Evolutionary conservation across 2,329 filamentous ascomycete genomes (phyloP).

Genomic region (Microcyclospora tardicrescens): DNA sequence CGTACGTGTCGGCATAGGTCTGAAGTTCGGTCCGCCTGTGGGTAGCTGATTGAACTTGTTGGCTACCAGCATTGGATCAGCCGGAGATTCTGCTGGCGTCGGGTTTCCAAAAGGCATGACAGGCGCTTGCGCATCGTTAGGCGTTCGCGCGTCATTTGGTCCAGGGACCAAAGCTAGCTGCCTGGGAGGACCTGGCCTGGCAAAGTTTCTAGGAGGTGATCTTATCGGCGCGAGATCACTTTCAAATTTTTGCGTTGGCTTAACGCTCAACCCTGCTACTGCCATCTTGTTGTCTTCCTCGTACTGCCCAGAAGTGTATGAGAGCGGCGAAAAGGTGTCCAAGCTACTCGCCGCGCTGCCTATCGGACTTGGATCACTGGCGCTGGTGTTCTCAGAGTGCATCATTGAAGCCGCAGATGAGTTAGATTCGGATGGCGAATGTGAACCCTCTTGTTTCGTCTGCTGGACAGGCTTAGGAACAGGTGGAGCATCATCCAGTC

Average conservation of each 20-base stretch:
- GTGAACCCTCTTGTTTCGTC: slow-evolving; percentile 13
- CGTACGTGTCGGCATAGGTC: not conserved
- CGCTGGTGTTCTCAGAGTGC: slow-evolving; percentile 15
- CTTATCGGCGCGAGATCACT: slow-evolving; percentile 13
- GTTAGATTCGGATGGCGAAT: slow-evolving; percentile 18
- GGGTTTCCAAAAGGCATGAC: not conserved
- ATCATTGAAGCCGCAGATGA: slow-evolving; percentile 18
- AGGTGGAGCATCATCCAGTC: slow-evolving; percentile 21
- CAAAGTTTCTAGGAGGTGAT: slow-evolving; percentile 11
- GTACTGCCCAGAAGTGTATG: slow-evolving; percentile 3
- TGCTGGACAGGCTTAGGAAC: slow-evolving; percentile 19
- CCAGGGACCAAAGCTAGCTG: slow-evolving; percentile 1
- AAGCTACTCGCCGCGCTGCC: slow-evolving; percentile 22
- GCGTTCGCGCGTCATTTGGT: no score
- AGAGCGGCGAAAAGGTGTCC: slow-evolving; percentile 15
- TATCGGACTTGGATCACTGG: slow-evolving; percentile 16
- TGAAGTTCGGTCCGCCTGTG: not conserved
- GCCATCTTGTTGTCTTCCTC: slow-evolving; percentile 16
- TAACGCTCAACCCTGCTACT: slow-evolving; percentile 12
- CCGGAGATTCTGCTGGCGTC: slow-evolving; percentile 19
- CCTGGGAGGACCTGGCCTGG: slow-evolving; percentile 5
- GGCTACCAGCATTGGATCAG: slow-evolving; percentile 17
- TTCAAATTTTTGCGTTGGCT: slow-evolving; percentile 13
- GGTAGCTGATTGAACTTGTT: not conserved
- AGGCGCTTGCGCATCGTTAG: no score